phyloP scores from a whole-genome alignment of 805 yeast species.

The Schwanniomyces yamadae region DNA sequence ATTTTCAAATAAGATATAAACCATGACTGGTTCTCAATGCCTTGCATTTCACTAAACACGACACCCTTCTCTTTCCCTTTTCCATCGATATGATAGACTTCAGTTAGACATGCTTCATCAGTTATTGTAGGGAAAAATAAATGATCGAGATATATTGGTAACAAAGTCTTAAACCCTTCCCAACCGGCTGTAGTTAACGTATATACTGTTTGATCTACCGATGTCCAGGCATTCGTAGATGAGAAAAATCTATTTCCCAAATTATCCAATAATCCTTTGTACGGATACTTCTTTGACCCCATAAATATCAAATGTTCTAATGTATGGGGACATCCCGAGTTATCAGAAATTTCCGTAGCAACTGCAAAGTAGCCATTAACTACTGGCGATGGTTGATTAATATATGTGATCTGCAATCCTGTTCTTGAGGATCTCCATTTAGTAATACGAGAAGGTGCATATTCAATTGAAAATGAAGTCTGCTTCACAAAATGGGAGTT shows the following conservation, averaged over 20 bases:
- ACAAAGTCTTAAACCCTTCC: constrained; percentile 82
- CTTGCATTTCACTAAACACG: constrained; percentile 96
- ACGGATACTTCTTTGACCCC: constrained; percentile 90
- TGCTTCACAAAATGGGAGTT: constrained; percentile 25
- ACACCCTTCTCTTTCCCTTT: constrained; percentile 92
- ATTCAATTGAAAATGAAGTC: constrained; percentile 60
- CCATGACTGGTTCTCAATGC: constrained; percentile 76
- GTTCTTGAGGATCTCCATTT: constrained; percentile 81
- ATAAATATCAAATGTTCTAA: constrained; percentile 90
- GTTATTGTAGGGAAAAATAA: constrained; percentile 80
- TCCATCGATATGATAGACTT: constrained; percentile 93
- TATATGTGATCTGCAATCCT: constrained; percentile 75
- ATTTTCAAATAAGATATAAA: constrained; percentile 59
- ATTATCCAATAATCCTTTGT: constrained; percentile 85
- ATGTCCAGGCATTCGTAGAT: constrained; percentile 95
- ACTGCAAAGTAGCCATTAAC: constrained; percentile 95
- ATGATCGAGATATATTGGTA: constrained; percentile 91
- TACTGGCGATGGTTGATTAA: constrained; percentile 80
- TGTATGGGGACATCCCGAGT: constrained; percentile 94
- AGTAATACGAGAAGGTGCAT: constrained; percentile 66
- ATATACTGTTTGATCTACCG: constrained; percentile 92
- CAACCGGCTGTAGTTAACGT: constrained; percentile 92
- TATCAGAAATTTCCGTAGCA: constrained; percentile 85
- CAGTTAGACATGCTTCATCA: constrained; percentile 88
- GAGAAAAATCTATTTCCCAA: constrained; percentile 83